Conservation (phyloP, 2,329 filamentous ascomycete genomes). For the Aspergillus sclerotialis region DNA sequence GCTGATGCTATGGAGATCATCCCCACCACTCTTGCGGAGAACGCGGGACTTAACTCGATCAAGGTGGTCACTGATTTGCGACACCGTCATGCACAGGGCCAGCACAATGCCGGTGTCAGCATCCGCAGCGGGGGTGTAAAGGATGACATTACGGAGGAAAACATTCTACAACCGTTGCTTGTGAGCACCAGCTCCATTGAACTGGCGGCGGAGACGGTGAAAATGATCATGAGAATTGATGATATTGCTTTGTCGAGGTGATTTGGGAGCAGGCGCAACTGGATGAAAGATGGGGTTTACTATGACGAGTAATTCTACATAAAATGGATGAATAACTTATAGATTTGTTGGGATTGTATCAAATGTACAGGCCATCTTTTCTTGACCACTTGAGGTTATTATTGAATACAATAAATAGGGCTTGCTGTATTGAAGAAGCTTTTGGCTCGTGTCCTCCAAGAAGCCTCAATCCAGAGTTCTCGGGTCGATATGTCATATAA, state of each 20-base stretch:
- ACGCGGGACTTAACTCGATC: constrained; percentile 95
- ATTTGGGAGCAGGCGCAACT: constrained; percentile 5
- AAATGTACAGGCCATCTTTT: too few species aligned
- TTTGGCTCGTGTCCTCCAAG: too few species aligned
- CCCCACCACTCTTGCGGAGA: constrained; percentile 92
- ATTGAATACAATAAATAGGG: not conserved
- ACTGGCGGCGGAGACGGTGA: constrained; percentile 94
- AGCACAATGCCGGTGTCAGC: constrained; percentile 93
- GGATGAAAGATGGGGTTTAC: constrained; percentile 12
- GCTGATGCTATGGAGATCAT: constrained; percentile 96
- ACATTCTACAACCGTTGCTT: constrained; percentile 88
- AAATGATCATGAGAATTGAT: constrained; percentile 75
- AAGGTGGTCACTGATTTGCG: constrained; percentile 95
- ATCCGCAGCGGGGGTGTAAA: constrained; percentile 98
- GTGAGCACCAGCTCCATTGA: constrained; percentile 98
- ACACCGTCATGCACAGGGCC: constrained; percentile 88
- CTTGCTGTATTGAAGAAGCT: too few species aligned
- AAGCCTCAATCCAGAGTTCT: too few species aligned
- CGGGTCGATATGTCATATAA: too few species aligned
- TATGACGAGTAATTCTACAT: constrained; percentile 17
- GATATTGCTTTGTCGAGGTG: constrained; percentile 53
- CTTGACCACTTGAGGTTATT: not conserved
- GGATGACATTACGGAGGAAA: constrained; percentile 93
- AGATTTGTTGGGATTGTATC: constrained; percentile 2
- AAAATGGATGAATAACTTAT: constrained; percentile 11